Evolutionary conservation across 306 rosid species (phyloP).

Genomic region (Inga laurina): DNA sequence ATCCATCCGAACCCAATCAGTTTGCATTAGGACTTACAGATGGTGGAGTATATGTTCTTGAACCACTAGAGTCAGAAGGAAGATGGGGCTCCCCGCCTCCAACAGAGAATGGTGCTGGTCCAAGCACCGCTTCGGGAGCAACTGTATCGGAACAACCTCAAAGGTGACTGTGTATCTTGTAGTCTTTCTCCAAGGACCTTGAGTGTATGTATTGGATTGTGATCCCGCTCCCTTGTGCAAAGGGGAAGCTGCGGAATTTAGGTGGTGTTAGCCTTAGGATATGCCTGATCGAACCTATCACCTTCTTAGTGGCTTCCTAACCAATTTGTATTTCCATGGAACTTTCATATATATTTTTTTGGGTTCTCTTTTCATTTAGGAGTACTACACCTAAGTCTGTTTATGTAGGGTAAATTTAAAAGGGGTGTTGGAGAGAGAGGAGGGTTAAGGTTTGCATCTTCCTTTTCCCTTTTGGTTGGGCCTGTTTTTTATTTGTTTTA

Average conservation of each 20-base stretch:
- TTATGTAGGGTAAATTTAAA: conserved; percentile 38
- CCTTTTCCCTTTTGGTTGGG: conserved; percentile 8
- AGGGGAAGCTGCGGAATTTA: conserved; percentile 65
- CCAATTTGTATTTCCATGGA: conserved; percentile 42
- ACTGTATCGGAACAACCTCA: conserved; percentile 78
- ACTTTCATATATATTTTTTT: conserved; percentile 21
- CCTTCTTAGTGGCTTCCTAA: conserved; percentile 52
- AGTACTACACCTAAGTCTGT: conserved; percentile 31
- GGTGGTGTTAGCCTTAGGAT: conserved; percentile 63
- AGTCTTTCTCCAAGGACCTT: conserved; percentile 37
- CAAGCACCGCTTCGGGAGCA: conserved; percentile 68
- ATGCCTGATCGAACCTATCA: conserved; percentile 45
- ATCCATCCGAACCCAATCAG: conserved; percentile 91
- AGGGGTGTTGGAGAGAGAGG: conserved; percentile 35
- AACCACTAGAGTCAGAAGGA: conserved; percentile 91
- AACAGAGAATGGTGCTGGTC: conserved; percentile 89
- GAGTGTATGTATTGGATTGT: conserved; percentile 46
- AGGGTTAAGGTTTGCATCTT: conserved; percentile 41
- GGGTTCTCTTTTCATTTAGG: conserved; percentile 28
- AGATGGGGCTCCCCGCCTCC: conserved; percentile 97
- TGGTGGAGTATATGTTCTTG: conserved; percentile 90
- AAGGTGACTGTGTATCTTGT: conserved; percentile 52
- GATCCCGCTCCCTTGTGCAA: conserved; percentile 51
- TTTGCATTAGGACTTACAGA: conserved; percentile 94
- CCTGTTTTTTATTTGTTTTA: neutral